Evolutionary conservation across 768 basidiomycete genomes (phyloP).

Genomic region (Tricholoma sp.): DNA sequence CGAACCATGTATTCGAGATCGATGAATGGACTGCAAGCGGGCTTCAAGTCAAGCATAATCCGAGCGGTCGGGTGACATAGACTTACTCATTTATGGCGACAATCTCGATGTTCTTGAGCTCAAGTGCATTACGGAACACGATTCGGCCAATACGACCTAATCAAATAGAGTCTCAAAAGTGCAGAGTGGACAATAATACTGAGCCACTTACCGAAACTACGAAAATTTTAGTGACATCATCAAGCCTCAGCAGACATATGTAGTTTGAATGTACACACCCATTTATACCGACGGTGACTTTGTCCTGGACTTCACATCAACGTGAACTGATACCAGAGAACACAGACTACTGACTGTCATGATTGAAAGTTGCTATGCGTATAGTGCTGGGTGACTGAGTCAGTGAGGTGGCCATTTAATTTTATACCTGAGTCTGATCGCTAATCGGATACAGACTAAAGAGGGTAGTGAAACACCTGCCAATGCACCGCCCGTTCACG

Average conservation of each 20-base stretch:
- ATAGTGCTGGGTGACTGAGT: too few species aligned
- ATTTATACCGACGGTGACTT: slow-evolving; percentile 82
- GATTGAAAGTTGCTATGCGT: neutral
- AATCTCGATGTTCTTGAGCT: slow-evolving; percentile 70
- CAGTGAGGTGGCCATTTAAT: too few species aligned
- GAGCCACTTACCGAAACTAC: slow-evolving; percentile 66
- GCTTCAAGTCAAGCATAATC: neutral
- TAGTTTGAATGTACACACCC: too few species aligned
- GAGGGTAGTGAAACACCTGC: too few species aligned
- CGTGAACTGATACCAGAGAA: neutral
- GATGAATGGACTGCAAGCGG: slow-evolving; percentile 80
- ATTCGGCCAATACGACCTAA: slow-evolving; percentile 99
- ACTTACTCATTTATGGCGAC: slow-evolving; percentile 89
- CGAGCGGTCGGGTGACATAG: neutral
- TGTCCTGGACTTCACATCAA: slow-evolving; percentile 39
- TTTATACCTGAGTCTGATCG: too few species aligned
- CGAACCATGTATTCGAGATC: slow-evolving; percentile 93
- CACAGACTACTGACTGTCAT: neutral
- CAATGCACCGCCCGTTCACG: too few species aligned
- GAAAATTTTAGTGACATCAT: slow-evolving; percentile 11
- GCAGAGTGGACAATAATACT: neutral
- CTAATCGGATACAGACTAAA: too few species aligned
- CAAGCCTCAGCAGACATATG: slow-evolving; percentile 1
- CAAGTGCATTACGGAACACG: slow-evolving; percentile 91
- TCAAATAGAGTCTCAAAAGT: slow-evolving; percentile 4